These are phyloP conservation scores for Paramecium tetraurelia DNA, from an alignment of 73 alveolate genomes.

Conservation along the genomic window DNA sequence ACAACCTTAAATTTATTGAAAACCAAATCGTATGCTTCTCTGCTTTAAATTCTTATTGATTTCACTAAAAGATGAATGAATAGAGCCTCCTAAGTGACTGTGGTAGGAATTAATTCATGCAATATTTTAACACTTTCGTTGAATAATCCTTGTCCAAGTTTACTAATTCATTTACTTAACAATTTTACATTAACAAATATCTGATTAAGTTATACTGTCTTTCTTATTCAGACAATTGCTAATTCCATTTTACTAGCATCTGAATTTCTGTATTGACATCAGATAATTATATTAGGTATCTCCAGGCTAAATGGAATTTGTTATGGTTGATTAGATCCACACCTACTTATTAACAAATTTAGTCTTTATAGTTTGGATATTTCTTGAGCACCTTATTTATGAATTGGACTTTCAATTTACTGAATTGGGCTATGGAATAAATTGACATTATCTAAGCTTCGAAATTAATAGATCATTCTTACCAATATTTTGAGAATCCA, in stretches of 20 bases:
- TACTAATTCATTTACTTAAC: neutral
- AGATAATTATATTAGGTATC: neutral
- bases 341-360: slow-evolving; percentile 11
- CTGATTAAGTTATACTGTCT: slow-evolving; percentile 6
- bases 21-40: slow-evolving; percentile 2
- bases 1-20: neutral
- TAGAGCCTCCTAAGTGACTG: neutral
- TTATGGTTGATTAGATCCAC: slow-evolving; percentile 9
- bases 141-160: slow-evolving; percentile 5
- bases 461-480: neutral
- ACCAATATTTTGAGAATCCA: neutral
- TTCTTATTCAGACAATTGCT: neutral
- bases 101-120: neutral
- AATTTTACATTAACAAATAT: slow-evolving; percentile 28
- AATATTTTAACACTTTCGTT: neutral
- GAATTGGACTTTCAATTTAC: neutral
- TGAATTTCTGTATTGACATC: neutral
- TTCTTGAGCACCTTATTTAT: neutral
- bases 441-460: neutral
- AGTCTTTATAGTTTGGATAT: neutral
- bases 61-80: neutral
- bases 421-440: slow-evolving; percentile 3
- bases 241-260: slow-evolving; percentile 1
- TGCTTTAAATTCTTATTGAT: neutral
- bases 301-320: slow-evolving; percentile 44